These are phyloP conservation scores for Mortierella sp. DNA, from an alignment of 371 early-diverging fungal genomes.

Conservation along the genomic window DNA sequence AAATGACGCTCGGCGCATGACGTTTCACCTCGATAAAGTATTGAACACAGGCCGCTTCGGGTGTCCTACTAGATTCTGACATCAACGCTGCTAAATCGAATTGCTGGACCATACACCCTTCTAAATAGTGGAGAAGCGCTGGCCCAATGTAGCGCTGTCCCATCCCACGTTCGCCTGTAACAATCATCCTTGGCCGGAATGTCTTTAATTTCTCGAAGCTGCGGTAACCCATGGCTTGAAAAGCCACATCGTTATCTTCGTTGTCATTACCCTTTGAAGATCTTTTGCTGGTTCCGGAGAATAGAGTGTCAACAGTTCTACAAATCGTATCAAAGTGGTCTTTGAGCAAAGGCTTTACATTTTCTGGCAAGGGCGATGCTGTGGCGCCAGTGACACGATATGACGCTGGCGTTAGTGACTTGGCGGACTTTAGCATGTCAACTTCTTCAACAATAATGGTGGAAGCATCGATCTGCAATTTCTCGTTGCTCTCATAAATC, in stretches of 20 bases:
- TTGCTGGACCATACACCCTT: constrained; percentile 62
- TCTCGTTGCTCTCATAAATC: constrained; percentile 68
- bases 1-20: constrained; percentile 66
- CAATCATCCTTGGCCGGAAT: constrained; percentile 65
- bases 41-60: constrained; percentile 64
- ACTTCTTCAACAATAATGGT: constrained; percentile 60
- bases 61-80: constrained; percentile 57
- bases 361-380: constrained; percentile 59
- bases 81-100: constrained; percentile 59
- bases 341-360: constrained; percentile 56
- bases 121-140: constrained; percentile 63
- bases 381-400: constrained; percentile 58
- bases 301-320: constrained; percentile 22
- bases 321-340: constrained; percentile 22
- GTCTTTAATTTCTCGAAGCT: constrained; percentile 53
- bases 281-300: constrained; percentile 20
- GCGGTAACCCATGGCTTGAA: constrained; percentile 50
- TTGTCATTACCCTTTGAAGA: constrained; percentile 13
- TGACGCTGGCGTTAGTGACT: constrained; percentile 63
- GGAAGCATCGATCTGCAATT: constrained; percentile 60
- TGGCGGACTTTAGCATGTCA: constrained; percentile 67
- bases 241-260: constrained; percentile 34
- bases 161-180: constrained; percentile 66
- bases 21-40: constrained; percentile 65
- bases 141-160: constrained; percentile 64